Conservation (phyloP, 306 rosid genomes). For the Cyclanthera cordifolia region DNA sequence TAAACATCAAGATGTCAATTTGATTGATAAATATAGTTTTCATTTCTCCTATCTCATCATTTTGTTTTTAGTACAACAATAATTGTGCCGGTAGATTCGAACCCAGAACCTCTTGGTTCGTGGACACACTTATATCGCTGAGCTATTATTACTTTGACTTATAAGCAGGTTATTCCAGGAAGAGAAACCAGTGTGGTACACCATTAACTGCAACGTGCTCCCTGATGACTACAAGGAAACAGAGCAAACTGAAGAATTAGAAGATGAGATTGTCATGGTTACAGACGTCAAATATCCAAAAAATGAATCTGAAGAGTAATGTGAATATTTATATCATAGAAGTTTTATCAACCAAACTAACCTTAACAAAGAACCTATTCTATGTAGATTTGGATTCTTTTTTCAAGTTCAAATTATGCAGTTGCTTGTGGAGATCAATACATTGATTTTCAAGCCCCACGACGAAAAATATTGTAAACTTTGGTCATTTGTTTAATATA, state of each 20-base stretch:
- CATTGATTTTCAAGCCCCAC: background rate
- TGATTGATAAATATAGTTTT: background rate
- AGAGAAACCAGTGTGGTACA: constrained; percentile 84
- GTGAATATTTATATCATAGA: constrained; percentile 4
- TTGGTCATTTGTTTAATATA: too few relatives aligned
- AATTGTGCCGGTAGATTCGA: too few relatives aligned
- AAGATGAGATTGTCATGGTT: constrained; percentile 38
- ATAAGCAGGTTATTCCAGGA: constrained; percentile 64
- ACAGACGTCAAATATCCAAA: constrained; percentile 32
- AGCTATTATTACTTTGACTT: background rate
- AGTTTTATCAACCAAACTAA: background rate
- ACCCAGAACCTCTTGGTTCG: too few relatives aligned
- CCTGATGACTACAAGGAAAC: constrained; percentile 49
- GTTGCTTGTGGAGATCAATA: background rate
- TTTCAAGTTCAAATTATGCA: too few relatives aligned
- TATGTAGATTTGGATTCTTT: constrained; percentile 7
- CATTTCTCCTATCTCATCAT: background rate
- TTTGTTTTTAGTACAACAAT: too few relatives aligned
- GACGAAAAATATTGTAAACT: too few relatives aligned
- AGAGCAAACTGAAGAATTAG: constrained; percentile 25
- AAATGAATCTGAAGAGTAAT: constrained; percentile 31
- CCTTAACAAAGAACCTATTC: background rate
- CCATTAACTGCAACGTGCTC: constrained; percentile 63
- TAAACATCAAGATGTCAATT: background rate
- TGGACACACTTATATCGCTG: too few relatives aligned